Conservation (phyloP, 768 basidiomycete species). For the Austroboletus eburneus region DNA sequence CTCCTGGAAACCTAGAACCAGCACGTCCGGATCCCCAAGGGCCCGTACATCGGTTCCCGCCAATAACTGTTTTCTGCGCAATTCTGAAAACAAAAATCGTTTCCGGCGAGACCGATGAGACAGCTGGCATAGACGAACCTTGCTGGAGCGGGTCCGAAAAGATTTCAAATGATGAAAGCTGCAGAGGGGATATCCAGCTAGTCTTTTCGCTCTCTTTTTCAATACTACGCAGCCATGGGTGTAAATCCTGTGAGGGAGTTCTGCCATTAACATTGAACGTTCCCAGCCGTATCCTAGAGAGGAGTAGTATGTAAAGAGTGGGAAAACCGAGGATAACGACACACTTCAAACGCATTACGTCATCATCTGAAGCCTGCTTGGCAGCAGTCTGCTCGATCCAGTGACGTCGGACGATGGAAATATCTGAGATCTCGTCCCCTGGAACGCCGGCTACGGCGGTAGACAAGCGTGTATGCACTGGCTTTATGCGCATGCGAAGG, state of each 20-base stretch:
- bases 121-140: conserved; percentile 13
- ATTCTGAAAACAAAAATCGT: conserved; percentile 8
- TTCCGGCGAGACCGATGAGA: neutral
- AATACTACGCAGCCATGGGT: conserved; percentile 52
- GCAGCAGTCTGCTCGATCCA: conserved; percentile 54
- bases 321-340: neutral
- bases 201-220: conserved; percentile 3
- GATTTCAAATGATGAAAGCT: conserved; percentile 35
- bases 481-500: conserved; percentile 46
- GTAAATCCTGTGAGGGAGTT: conserved; percentile 66
- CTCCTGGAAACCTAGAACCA: conserved; percentile 80
- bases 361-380: conserved; percentile 23
- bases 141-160: conserved; percentile 18
- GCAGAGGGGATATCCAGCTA: conserved; percentile 33
- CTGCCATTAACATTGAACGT: conserved; percentile 87
- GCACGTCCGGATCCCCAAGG: conserved; percentile 53
- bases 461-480: conserved; percentile 55
- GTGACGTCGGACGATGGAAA: conserved; percentile 54
- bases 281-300: conserved; percentile 58
- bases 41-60: conserved; percentile 15
- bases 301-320: neutral
- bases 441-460: conserved; percentile 56
- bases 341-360: conserved; percentile 23
- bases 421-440: conserved; percentile 58
- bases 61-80: neutral